Evolutionary conservation across 768 basidiomycete species (phyloP).

Genomic region (Xerocomus brunneocitrinus): DNA sequence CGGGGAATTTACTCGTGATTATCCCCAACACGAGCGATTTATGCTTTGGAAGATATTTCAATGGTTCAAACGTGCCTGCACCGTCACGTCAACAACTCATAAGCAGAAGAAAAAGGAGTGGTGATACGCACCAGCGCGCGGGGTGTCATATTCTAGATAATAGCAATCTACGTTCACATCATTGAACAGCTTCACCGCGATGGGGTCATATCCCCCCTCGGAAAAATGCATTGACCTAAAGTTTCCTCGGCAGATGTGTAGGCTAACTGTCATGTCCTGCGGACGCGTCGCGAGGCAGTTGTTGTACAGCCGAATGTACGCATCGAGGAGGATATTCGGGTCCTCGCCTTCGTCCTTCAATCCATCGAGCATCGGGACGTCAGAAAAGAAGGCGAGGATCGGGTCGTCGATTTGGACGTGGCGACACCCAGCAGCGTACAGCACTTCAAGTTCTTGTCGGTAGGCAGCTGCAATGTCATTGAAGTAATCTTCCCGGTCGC

Average conservation of each 20-base stretch:
- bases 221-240: constrained; percentile 5
- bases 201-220: constrained; percentile 43
- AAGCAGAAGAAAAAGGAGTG: background rate
- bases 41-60: too few relatives aligned
- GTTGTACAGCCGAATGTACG: background rate
- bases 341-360: background rate
- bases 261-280: background rate
- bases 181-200: constrained; percentile 43
- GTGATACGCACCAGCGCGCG: constrained; percentile 36
- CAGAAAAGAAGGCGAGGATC: background rate
- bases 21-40: constrained; percentile 29
- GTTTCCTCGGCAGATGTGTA: background rate
- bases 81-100: too few relatives aligned
- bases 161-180: constrained; percentile 41
- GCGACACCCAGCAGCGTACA: background rate
- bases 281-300: background rate
- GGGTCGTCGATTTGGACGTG: background rate
- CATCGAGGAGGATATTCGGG: background rate
- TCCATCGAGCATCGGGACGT: background rate
- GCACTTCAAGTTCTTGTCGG: background rate
- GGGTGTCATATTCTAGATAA: constrained; percentile 47
- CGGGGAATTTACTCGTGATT: constrained; percentile 40
- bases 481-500: too few relatives aligned
- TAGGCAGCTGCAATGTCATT: constrained; percentile 4
- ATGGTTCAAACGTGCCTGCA: background rate